Evolutionary conservation across 306 rosid genomes (phyloP), one percentile per base, ranked within the genome.

Genomic region (Carpinus fangiana): DNA sequence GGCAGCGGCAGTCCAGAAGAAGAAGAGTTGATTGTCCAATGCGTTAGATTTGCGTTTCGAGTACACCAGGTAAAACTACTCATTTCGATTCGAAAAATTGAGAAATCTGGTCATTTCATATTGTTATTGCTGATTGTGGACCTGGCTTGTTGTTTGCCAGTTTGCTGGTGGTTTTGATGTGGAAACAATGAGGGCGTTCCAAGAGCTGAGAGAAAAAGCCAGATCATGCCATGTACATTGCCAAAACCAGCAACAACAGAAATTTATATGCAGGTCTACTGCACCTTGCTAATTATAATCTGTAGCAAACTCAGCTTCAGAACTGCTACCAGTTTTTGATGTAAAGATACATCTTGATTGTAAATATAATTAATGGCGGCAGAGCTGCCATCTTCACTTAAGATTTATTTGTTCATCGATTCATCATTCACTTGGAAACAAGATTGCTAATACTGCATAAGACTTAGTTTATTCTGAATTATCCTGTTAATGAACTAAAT

Each of bases 131-230:
- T n/a, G 34, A 26, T 45, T 5, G 52, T 5, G 52, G 48, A 76
- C 16, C 23, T 43, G 77, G 77, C 1, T 36, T 75, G 7, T 54
- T 82, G 14, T 76, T 46, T 87, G 84, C 76, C 94, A 96, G 99
- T 96, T 96, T 77, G 99, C 99, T 0, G 97, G 99, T 7, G 99
- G 99, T 5, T 96, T 93, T 77, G 98, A 96, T 80, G 97, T 78
- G 51, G 99, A 96, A 77, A 96, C 99, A 21, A 96, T 91, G 97
- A 93, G 89, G 74, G 99, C 97, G 7, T 96, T 96, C 77, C 93
- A 96, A 79, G 99, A 93, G 82, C 82, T 96, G 86, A 89, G 99
- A 79, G 99, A 96, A 17, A 93, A 93, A 74, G 98, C 97, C 1
- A 88, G 94, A 83, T 83, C 92, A 65, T 96, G 99, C 83, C 98